A percentile compares a stretch with the other conserved stretches of the same genome.
Conservation (phyloP, 352 stramenopile genomes). For the Globisporangium uncinulatum region DNA sequence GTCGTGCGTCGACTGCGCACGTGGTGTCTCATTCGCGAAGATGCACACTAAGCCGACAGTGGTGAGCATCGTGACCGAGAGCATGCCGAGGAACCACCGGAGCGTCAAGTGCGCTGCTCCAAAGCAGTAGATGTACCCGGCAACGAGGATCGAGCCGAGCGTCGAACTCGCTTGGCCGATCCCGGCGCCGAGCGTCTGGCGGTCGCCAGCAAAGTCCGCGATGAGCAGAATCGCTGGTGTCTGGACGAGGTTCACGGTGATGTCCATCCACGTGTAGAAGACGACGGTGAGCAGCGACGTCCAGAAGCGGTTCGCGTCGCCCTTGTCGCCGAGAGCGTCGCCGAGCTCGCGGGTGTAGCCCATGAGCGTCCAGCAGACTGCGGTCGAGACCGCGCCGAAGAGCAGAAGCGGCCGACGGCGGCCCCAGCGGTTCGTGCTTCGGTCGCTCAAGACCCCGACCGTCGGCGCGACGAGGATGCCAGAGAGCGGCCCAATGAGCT, state of each 20-base stretch:
- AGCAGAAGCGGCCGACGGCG: constrained; percentile 22
- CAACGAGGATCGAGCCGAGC: constrained; percentile 22
- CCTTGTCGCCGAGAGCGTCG: constrained; percentile 1
- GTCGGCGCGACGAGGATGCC: constrained; percentile 1
- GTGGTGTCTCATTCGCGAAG: background rate
- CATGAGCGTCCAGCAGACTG: constrained; percentile 23
- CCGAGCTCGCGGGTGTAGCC: constrained; percentile 19
- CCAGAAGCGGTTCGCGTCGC: background rate
- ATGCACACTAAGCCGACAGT: constrained; percentile 16
- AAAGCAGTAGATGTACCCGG: constrained; percentile 26
- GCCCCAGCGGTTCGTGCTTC: constrained; percentile 8
- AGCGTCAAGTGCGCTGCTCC: constrained; percentile 23
- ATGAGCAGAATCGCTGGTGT: background rate
- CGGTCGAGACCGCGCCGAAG: constrained; percentile 9
- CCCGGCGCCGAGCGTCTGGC: constrained; percentile 22
- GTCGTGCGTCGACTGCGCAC: background rate
- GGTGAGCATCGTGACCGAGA: constrained; percentile 15
- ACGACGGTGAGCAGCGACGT: constrained; percentile 39
- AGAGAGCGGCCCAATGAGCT: background rate
- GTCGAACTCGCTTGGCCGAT: constrained; percentile 23
- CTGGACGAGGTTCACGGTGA: background rate
- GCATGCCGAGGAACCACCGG: constrained; percentile 25
- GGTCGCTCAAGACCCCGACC: constrained; percentile 16
- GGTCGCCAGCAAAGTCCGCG: constrained; percentile 14
- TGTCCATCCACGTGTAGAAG: background rate